A percentile compares a stretch with the other conserved stretches of the same genome.
Conservation (phyloP, 2,329 filamentous ascomycete species). For the Ascochyta lentis region DNA sequence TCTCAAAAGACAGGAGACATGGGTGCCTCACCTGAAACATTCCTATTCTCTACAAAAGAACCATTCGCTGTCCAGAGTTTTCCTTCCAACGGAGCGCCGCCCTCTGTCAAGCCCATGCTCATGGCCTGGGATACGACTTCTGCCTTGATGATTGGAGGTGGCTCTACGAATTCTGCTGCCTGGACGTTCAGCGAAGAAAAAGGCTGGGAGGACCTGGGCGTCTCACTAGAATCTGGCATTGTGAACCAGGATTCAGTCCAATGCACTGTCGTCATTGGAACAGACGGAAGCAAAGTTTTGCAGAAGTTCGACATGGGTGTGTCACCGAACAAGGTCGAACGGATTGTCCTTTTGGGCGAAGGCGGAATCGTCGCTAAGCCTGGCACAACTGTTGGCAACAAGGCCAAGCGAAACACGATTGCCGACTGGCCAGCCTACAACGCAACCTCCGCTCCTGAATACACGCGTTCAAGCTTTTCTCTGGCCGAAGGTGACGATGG, state of each 20-base stretch:
- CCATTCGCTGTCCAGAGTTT: slow-evolving; percentile 69
- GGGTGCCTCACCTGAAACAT: slow-evolving; percentile 73
- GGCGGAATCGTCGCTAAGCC: slow-evolving; percentile 60
- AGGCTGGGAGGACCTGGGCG: slow-evolving; percentile 73
- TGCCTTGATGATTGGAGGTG: slow-evolving; percentile 78
- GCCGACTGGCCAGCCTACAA: slow-evolving; percentile 81
- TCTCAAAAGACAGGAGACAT: slow-evolving; percentile 64
- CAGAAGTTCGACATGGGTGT: slow-evolving; percentile 77
- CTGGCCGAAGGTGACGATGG: slow-evolving; percentile 72
- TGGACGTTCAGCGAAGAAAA: slow-evolving; percentile 71
- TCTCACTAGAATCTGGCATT: slow-evolving; percentile 67
- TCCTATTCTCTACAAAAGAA: slow-evolving; percentile 69
- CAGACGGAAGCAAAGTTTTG: slow-evolving; percentile 79
- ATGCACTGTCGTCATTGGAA: slow-evolving; percentile 70
- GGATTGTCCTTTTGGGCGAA: slow-evolving; percentile 70
- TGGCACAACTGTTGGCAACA: slow-evolving; percentile 56
- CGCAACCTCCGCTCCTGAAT: slow-evolving; percentile 70
- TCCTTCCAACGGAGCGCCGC: slow-evolving; percentile 58
- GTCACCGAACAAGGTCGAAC: slow-evolving; percentile 76
- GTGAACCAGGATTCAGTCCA: slow-evolving; percentile 66
- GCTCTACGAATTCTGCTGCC: slow-evolving; percentile 68
- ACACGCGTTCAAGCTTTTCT: slow-evolving; percentile 71
- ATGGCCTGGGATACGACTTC: slow-evolving; percentile 75
- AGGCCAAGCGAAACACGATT: slow-evolving; percentile 62
- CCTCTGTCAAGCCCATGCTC: slow-evolving; percentile 73